A percentile compares a stretch with the other conserved stretches of the same genome.
Evolutionary conservation across 106 monocot genomes (phyloP).

Genomic region (Vanilla planifolia): DNA sequence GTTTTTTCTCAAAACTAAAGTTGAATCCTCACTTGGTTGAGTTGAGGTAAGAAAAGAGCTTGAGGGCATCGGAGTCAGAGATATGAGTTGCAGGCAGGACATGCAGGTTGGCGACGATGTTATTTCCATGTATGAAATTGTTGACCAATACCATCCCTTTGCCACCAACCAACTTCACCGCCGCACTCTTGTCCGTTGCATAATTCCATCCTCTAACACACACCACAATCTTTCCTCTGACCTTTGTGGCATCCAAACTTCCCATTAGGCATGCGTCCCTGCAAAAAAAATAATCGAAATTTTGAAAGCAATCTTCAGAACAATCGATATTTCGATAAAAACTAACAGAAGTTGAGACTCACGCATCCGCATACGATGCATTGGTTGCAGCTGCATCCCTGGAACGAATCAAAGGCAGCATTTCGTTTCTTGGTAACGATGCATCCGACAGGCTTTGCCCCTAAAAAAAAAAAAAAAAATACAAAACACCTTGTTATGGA

Average conservation of each 20-base stretch:
- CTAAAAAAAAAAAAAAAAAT: neutral
- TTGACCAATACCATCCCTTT: constrained; percentile 33
- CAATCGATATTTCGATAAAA: too few relatives aligned
- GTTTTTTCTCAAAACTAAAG: too few relatives aligned
- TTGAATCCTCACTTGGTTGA: constrained; percentile 31
- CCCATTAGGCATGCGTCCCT: constrained; percentile 17
- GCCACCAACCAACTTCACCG: constrained; percentile 24
- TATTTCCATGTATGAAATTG: constrained; percentile 12
- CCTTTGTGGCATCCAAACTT: constrained; percentile 25
- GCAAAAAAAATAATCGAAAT: too few relatives aligned
- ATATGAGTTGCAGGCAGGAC: constrained; percentile 36
- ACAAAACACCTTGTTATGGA: neutral
- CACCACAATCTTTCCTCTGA: constrained; percentile 41
- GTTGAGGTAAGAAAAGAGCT: constrained; percentile 28
- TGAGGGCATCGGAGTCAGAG: constrained; percentile 15
- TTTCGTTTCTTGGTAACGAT: constrained; percentile 3
- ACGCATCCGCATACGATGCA: constrained; percentile 8
- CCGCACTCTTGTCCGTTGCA: constrained; percentile 17
- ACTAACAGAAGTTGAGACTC: neutral
- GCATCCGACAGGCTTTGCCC: constrained; percentile 26
- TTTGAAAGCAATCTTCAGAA: too few relatives aligned
- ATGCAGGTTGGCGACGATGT: constrained; percentile 31
- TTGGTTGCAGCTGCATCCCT: constrained; percentile 6
- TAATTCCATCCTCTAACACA: constrained; percentile 14
- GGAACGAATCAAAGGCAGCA: constrained; percentile 19